Base-by-base conservation (phyloP, 148 eudicot genomes). In the Nepenthes mirabilis region DNA sequence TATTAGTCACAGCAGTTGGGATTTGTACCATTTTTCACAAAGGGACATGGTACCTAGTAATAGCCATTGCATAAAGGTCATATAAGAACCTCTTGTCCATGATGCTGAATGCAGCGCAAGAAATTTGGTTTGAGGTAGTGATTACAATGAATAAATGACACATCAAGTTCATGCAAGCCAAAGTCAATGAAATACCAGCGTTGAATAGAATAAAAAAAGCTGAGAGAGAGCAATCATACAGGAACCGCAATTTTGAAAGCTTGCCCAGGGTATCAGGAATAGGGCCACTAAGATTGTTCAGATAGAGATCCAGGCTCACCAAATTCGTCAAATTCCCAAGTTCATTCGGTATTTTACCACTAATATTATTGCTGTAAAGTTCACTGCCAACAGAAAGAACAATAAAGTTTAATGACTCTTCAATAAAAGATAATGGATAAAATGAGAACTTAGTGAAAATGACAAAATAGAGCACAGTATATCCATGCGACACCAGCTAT, bases 281-380 rank as follows among this genome's bases (percentile, higher is more conserved):
- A 37, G 76, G 76, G 56, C 96, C 93, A 60, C 36, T 65, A 57
- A 89, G 77, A 11, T 50, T 69, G 74, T 89, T 89, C 63, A 76
- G 53, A 78, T 81, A 85, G 67, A 89, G 96, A 85, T 89, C 93
- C 96, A 89, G 80, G 75, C 87, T 85, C 77, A 83, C 82, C 78
- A 89, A 78, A 37, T 72, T 79, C n/a, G 85, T 81, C 65, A 89
- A 72, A 58, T 87, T 82, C 57, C 97, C 97, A 33, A 90, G 85
- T 75, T 82, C 95, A 56, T 6, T 1, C 47, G 95, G 95, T 71
- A 90, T 59, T 59, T 48, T 45, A 53, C 97, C 97, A 71, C 77
- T 82, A 52, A 90, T 82, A 70, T 77, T 87, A 70, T 87, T 90
- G 59, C 85, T 82, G 74, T 79, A 84, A 36, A 90, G 91, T 63